A percentile compares a stretch with the other conserved stretches of the same genome.
phyloP scores from a whole-genome alignment of 805 yeast species.

The Sporopachydermia quercuum region DNA sequence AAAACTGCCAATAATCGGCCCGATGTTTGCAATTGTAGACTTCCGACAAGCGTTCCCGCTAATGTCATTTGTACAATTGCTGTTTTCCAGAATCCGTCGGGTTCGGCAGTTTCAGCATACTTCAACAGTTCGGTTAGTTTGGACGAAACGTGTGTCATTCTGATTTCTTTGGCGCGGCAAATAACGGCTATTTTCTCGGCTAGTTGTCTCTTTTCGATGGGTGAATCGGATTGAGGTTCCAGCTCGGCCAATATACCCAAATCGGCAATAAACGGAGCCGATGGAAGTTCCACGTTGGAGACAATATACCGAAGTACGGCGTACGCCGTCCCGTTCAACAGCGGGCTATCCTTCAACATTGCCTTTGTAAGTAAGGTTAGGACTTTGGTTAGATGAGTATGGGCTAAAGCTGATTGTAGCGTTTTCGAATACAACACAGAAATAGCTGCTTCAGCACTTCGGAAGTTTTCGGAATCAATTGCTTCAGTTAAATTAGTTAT shows the following conservation, averaged over 20 bases:
- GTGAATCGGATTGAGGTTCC: too few species aligned
- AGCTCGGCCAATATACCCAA: too few species aligned
- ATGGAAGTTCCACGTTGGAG: conserved; percentile 31
- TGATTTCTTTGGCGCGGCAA: not conserved
- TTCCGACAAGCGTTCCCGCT: not conserved
- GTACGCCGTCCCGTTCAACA: conserved; percentile 40
- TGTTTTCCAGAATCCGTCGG: conserved; percentile 1
- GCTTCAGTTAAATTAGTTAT: conserved; percentile 36
- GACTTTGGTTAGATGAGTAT: conserved; percentile 33
- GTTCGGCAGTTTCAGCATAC: not conserved
- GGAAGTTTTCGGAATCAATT: conserved; percentile 31
- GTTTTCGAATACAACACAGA: conserved; percentile 40
- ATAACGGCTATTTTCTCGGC: not conserved
- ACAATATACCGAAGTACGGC: conserved; percentile 30
- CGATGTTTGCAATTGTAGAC: not conserved
- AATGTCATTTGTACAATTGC: not conserved
- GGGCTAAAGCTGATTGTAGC: conserved; percentile 41
- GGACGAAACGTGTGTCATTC: not conserved
- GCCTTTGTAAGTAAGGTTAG: conserved; percentile 38
- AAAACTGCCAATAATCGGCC: not conserved
- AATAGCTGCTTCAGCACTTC: conserved; percentile 50
- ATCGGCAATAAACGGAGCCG: too few species aligned
- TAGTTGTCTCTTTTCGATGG: too few species aligned
- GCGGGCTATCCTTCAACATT: conserved; percentile 37
- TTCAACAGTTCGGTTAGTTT: not conserved